Evolutionary conservation across 2,329 filamentous ascomycete species (phyloP).

Genomic region (Mycosphaerelloides madeirae): DNA sequence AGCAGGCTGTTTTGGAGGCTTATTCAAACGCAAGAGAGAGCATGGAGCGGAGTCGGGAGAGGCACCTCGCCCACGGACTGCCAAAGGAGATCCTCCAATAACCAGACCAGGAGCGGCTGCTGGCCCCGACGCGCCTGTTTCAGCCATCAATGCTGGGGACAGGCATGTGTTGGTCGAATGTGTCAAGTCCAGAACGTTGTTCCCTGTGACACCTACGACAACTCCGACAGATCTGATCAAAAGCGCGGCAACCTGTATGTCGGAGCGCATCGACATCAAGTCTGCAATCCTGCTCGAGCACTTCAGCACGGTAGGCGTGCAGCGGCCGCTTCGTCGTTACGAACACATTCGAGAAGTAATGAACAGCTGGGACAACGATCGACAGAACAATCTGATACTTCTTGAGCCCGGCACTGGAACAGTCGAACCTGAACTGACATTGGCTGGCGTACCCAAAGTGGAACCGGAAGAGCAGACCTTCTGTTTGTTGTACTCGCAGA

Average conservation of each 20-base stretch:
- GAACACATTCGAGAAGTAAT: conserved; percentile 82
- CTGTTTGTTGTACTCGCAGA: conserved; percentile 74
- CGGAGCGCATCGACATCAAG: conserved; percentile 58
- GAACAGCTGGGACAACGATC: conserved; percentile 86
- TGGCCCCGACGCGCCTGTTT: conserved; percentile 69
- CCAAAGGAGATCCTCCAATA: conserved; percentile 25
- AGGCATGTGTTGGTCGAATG: conserved; percentile 71
- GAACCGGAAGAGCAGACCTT: conserved; percentile 64
- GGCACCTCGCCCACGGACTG: conserved; percentile 17
- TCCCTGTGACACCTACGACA: conserved; percentile 71
- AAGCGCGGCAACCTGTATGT: conserved; percentile 60
- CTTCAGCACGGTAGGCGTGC: conserved; percentile 70
- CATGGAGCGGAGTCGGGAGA: conserved; percentile 11
- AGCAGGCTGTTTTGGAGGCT: conserved; percentile 29
- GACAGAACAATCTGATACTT: conserved; percentile 69
- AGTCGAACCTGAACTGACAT: conserved; percentile 59
- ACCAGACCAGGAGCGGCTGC: conserved; percentile 46
- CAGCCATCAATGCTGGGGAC: conserved; percentile 74
- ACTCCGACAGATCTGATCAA: conserved; percentile 68
- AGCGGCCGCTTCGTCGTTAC: conserved; percentile 77
- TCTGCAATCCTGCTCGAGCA: conserved; percentile 71
- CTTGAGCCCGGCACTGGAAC: conserved; percentile 50
- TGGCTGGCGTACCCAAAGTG: conserved; percentile 58
- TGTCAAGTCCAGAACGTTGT: conserved; percentile 60
- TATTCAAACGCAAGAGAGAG: conserved; percentile 34